These are phyloP conservation scores for Raffaelea albimanens DNA, from an alignment of 2,329 filamentous ascomycete species.

Conservation along the genomic window DNA sequence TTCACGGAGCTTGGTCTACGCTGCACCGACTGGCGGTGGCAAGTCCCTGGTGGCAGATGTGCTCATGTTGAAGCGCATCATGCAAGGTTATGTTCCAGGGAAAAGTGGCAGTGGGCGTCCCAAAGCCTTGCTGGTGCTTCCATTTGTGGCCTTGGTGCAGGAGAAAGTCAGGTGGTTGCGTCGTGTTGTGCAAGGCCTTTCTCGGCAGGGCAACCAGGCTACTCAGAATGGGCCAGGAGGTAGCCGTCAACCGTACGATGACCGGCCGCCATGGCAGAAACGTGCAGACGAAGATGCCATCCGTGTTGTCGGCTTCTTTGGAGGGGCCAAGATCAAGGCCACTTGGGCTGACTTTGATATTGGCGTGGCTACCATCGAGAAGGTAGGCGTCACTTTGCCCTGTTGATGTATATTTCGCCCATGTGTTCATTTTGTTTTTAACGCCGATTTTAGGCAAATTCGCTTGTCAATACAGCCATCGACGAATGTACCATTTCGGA, in stretches of 20 bases:
- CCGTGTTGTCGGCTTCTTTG: conserved; percentile 64
- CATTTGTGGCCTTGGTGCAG: conserved; percentile 71
- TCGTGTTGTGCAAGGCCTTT: conserved; percentile 52
- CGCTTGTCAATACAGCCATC: conserved; percentile 63
- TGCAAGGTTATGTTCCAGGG: conserved; percentile 39
- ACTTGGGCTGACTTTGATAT: conserved; percentile 70
- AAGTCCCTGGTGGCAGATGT: conserved; percentile 69
- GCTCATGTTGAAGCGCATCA: conserved; percentile 61
- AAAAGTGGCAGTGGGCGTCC: conserved; percentile 15
- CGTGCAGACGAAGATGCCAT: conserved; percentile 49
- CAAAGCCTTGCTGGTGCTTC: conserved; percentile 64
- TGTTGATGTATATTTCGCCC: neutral
- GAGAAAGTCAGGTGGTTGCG: conserved; percentile 71
- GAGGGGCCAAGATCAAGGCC: conserved; percentile 57
- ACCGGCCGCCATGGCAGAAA: conserved; percentile 34
- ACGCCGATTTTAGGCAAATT: conserved; percentile 50
- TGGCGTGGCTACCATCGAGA: conserved; percentile 72
- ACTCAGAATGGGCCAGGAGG: too few relatives aligned
- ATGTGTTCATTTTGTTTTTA: conserved; percentile 1
- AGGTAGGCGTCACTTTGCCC: conserved; percentile 31
- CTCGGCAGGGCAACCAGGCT: conserved; percentile 20
- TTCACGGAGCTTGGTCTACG: conserved; percentile 65
- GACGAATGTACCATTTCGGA: conserved; percentile 58
- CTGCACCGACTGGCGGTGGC: conserved; percentile 67
- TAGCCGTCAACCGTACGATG: conserved; percentile 6